Percentiles rank a stretch among this genome's conserved stretches.
These are phyloP conservation scores for Schwanniomyces occidentalis DNA, from an alignment of 805 yeast genomes.

Conservation along the genomic window DNA sequence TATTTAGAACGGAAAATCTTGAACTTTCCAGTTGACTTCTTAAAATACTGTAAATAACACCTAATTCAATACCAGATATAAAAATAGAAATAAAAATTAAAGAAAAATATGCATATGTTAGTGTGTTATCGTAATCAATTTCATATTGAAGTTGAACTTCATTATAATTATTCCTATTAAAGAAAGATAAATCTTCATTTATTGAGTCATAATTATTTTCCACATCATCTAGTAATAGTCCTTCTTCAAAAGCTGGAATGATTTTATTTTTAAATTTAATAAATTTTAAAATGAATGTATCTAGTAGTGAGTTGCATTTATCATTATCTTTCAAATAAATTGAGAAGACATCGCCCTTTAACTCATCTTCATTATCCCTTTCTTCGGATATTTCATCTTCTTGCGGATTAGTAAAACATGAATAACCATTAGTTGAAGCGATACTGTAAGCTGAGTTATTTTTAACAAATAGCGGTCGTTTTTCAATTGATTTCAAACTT, in stretches of 20 bases:
- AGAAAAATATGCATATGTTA: constrained; percentile 37
- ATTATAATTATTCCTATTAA: constrained; percentile 16
- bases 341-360: too few species aligned
- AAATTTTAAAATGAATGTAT: constrained; percentile 16
- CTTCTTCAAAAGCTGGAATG: constrained; percentile 7
- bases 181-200: constrained; percentile 32
- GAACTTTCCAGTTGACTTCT: constrained; percentile 22
- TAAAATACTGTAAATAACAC: constrained; percentile 35
- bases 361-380: constrained; percentile 15
- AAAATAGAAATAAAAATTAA: constrained; percentile 35
- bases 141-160: constrained; percentile 28
- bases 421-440: constrained; percentile 3
- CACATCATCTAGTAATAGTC: constrained; percentile 8
- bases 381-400: constrained; percentile 5
- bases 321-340: constrained; percentile 20
- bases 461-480: neutral
- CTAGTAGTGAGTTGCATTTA: constrained; percentile 16
- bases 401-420: constrained; percentile 11
- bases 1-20: constrained; percentile 27
- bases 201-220: constrained; percentile 30
- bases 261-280: constrained; percentile 7
- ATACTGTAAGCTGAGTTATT: constrained; percentile 1
- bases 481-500: constrained; percentile 22
- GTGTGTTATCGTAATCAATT: constrained; percentile 35
- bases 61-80: constrained; percentile 40